These are phyloP conservation scores for Aspergillus mulundensis DNA, from an alignment of 495 filamentous ascomycete genomes.

Conservation along the genomic window DNA sequence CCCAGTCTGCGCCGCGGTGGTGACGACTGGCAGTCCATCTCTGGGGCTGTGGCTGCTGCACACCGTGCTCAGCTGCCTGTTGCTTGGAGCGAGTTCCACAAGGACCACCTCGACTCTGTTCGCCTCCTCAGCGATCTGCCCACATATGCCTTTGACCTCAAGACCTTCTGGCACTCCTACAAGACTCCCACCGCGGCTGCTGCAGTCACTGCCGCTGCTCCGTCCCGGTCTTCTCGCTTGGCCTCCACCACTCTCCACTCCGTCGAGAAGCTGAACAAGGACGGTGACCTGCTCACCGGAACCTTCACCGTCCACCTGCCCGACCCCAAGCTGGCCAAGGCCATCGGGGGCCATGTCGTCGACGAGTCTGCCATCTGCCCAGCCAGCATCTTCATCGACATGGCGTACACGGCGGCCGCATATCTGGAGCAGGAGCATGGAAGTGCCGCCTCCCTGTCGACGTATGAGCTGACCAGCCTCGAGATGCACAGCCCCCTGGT, in stretches of 20 bases:
- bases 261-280: neutral
- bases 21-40: conserved; percentile 2
- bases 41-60: neutral
- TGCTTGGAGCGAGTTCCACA: neutral
- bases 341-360: conserved; percentile 6
- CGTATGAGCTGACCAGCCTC: neutral
- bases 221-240: neutral
- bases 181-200: neutral
- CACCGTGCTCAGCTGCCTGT: neutral
- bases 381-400: conserved; percentile 4
- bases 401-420: conserved; percentile 1
- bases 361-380: conserved; percentile 4
- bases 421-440: neutral
- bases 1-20: neutral
- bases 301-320: neutral
- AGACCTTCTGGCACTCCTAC: conserved; percentile 6
- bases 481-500: neutral
- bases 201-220: no score
- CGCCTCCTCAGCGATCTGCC: neutral
- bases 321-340: neutral
- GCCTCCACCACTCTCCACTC: neutral
- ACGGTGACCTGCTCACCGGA: neutral
- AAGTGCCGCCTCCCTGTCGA: neutral
- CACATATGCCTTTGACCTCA: conserved; percentile 6
- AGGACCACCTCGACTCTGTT: neutral